phyloP scores from a whole-genome alignment of 2,329 filamentous ascomycete species.

The Fusarium nisikadoi region DNA sequence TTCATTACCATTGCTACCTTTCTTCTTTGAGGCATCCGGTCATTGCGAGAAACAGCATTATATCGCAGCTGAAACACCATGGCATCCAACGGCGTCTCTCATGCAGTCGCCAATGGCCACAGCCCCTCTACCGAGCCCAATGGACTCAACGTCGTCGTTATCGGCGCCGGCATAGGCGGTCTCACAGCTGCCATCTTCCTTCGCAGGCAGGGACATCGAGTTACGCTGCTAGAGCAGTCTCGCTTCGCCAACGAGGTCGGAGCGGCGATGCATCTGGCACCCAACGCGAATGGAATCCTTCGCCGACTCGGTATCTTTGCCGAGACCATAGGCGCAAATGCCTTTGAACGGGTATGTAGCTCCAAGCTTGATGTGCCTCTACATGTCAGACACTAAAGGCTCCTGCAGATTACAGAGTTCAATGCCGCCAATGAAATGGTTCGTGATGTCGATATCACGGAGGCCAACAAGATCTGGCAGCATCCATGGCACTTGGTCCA shows the following conservation, averaged over 20 bases:
- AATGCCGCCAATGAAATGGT: constrained; percentile 50
- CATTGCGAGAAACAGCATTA: background rate
- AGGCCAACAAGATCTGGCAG: constrained; percentile 56
- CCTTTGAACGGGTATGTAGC: background rate
- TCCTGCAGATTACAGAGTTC: constrained; percentile 47
- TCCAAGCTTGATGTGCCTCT: fast-evolving
- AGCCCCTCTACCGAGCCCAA: fast-evolving
- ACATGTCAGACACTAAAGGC: fast-evolving
- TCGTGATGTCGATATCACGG: constrained; percentile 48
- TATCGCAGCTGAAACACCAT: background rate
- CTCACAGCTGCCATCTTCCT: constrained; percentile 61
- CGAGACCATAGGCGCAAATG: constrained; percentile 53
- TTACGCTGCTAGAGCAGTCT: constrained; percentile 43
- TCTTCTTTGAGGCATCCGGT: fast-evolving
- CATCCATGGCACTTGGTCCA: constrained; percentile 62
- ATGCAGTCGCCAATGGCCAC: background rate
- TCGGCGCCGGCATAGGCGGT: constrained; percentile 57
- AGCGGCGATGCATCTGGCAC: constrained; percentile 69
- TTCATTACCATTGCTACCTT: background rate
- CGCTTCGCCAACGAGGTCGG: constrained; percentile 66
- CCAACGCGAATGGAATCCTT: constrained; percentile 70
- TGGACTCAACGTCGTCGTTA: constrained; percentile 20
- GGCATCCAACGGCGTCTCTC: fast-evolving
- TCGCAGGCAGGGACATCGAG: constrained; percentile 58
- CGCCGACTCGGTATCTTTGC: constrained; percentile 52